A percentile compares a stretch with the other conserved stretches of the same genome.
These are phyloP conservation scores for Alopecurus myosuroides DNA, from an alignment of 176 grass and related monocot species.

Conservation along the genomic window DNA sequence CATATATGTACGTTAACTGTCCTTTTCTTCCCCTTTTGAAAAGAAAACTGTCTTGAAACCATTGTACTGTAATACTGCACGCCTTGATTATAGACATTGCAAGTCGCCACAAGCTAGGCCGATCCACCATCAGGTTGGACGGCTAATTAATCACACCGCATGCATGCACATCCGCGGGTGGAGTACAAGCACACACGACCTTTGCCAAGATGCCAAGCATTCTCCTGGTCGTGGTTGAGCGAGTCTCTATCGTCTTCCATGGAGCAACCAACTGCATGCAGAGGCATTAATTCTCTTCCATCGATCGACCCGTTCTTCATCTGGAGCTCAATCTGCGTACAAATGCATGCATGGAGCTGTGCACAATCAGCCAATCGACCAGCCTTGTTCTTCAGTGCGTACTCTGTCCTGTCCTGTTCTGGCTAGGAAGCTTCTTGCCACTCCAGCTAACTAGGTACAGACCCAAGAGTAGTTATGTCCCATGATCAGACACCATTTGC, in stretches of 20 bases:
- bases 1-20: not conserved
- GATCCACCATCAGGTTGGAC: not conserved
- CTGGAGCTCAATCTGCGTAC: not conserved
- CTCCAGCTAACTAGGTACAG: not conserved
- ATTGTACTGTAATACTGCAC: not conserved
- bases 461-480: not conserved
- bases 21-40: not conserved
- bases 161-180: too few relatives aligned
- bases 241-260: not conserved
- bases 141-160: not conserved
- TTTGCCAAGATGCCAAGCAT: not conserved
- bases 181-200: not conserved
- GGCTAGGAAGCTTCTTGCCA: not conserved
- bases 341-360: not conserved
- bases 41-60: not conserved
- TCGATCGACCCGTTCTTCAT: not conserved
- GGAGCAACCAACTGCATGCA: not conserved
- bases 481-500: not conserved
- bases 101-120: not conserved
- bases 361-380: not conserved
- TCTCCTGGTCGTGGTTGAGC: not conserved
- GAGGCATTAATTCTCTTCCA: conserved; percentile 27
- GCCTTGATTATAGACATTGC: not conserved
- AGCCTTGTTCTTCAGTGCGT: not conserved
- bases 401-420: not conserved